A percentile compares a stretch with the other conserved stretches of the same genome.
phyloP scores from a whole-genome alignment of 192 early-diverging fungal genomes.

The Coemansia sp. region DNA sequence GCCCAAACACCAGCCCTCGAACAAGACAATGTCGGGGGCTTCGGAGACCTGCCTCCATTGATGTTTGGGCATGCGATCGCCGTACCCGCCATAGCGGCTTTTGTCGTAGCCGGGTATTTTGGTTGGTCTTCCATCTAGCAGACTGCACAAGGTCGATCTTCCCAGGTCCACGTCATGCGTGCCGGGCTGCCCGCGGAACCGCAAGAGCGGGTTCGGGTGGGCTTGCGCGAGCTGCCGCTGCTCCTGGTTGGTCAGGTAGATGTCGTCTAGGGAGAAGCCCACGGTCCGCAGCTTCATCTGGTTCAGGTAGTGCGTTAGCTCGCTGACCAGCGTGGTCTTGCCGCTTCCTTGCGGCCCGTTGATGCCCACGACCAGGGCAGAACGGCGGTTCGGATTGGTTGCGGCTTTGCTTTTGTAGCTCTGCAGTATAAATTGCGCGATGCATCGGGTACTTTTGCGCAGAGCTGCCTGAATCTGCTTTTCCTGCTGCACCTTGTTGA shows the following conservation, averaged over 20 bases:
- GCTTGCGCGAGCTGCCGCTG: slow-evolving; percentile 50
- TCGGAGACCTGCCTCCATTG: slow-evolving; percentile 58
- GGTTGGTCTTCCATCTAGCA: slow-evolving; percentile 26
- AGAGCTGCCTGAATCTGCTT: slow-evolving; percentile 11
- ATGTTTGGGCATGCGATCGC: slow-evolving; percentile 64
- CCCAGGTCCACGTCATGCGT: slow-evolving; percentile 82
- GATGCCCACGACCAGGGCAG: slow-evolving; percentile 66
- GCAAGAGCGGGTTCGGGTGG: slow-evolving; percentile 67
- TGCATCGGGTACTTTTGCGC: too few relatives aligned
- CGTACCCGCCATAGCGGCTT: slow-evolving; percentile 66
- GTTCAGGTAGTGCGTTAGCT: slow-evolving; percentile 41
- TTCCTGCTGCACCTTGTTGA: slow-evolving; percentile 29
- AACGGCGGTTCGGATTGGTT: too few relatives aligned
- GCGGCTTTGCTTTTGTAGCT: not conserved
- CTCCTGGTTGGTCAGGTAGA: slow-evolving; percentile 73
- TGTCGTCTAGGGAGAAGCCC: slow-evolving; percentile 78
- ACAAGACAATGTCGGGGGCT: slow-evolving; percentile 76
- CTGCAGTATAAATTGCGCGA: not conserved
- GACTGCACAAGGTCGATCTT: slow-evolving; percentile 44
- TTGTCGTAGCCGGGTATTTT: slow-evolving; percentile 82
- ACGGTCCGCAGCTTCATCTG: slow-evolving; percentile 56
- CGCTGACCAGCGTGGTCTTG: slow-evolving; percentile 60
- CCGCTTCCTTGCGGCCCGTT: slow-evolving; percentile 80
- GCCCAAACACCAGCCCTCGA: slow-evolving; percentile 93
- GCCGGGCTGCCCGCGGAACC: slow-evolving; percentile 84